Base-by-base conservation (phyloP, 1,139 yeast species). In the Hyphopichia burtonii region DNA sequence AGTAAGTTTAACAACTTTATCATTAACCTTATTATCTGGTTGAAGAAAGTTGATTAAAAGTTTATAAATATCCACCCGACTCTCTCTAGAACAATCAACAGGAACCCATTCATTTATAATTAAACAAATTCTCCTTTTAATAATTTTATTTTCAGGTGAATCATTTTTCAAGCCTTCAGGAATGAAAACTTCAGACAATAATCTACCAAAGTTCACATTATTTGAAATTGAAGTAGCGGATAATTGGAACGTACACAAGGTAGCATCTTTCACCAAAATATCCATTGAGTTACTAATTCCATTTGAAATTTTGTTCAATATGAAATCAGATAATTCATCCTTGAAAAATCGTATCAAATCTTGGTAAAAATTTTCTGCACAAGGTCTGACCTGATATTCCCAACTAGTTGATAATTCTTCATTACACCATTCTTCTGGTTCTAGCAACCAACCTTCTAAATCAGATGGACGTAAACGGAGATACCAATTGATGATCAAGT, bases 401-500 rank as follows among this genome's bases (percentile, higher is more conserved):
- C 89, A 89, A 53, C 87, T 83, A 7, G 82, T 72, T 34, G 84
- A 78, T 44, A 83, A 68, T 51, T 90, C 96, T 56, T 87, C 96
- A 48, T 82, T 82, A 28, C 88, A 82, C 89, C 96, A 93, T 56
- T 88, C 96, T 60, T 90, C 98, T 0, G 98, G 96, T 46, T 89
- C 96, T 28, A 77, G 62, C 12, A 71, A 62, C 98, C 98, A 93
- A 37, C 79, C 69, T 51, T 86, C 95, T 39, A 91, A 64, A 56
- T 91, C 98, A 1, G 77, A 65, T 0, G 91, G 87, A 42, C 83
- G 79, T 38, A 91, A 63, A 42, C 83, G 77, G 49, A 93, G 71
- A 58, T 88, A 91, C 80, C 85, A 82, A 31, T 75, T 74, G 44
- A 89, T 82, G 30, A 90, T 66, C 28, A 86, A 65, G 47, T 85